Percentiles rank a stretch among this genome's conserved stretches.
phyloP scores from a whole-genome alignment of 768 basidiomycete genomes.

The Boletus fagicola region DNA sequence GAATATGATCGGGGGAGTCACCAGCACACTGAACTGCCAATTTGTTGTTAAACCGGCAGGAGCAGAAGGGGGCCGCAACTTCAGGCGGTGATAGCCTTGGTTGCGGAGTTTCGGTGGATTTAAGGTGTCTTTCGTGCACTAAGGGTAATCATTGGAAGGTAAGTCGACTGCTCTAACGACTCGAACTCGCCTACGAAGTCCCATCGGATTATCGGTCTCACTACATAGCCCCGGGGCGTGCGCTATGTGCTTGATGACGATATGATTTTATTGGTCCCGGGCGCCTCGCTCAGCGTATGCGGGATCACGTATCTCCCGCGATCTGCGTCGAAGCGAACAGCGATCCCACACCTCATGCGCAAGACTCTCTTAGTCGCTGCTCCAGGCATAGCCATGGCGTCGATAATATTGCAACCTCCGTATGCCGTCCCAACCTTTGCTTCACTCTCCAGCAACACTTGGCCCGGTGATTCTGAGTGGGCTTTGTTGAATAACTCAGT shows the following conservation, averaged over 20 bases:
- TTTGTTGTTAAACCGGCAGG: too few relatives aligned
- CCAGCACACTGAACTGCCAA: too few relatives aligned
- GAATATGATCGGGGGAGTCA: neutral
- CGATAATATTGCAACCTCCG: neutral
- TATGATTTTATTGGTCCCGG: neutral
- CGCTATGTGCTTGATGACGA: neutral
- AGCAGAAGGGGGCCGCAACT: too few relatives aligned
- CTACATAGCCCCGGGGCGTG: neutral
- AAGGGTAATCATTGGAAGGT: too few relatives aligned
- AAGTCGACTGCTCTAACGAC: too few relatives aligned
- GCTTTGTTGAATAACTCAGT: conserved; percentile 15
- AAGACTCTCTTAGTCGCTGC: neutral
- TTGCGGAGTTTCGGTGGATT: too few relatives aligned
- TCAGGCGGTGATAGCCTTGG: too few relatives aligned
- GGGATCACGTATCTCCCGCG: neutral
- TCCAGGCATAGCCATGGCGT: neutral
- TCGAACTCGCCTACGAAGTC: too few relatives aligned
- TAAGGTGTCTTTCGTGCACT: too few relatives aligned
- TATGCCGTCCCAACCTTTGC: conserved; percentile 9
- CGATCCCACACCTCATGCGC: neutral
- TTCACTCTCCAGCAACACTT: conserved; percentile 1
- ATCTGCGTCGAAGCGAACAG: neutral
- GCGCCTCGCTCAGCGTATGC: neutral
- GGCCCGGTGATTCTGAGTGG: conserved; percentile 14
- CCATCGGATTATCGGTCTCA: too few relatives aligned